Evolutionary conservation across 768 basidiomycete species (phyloP).

Genomic region (Auricularia cornea): DNA sequence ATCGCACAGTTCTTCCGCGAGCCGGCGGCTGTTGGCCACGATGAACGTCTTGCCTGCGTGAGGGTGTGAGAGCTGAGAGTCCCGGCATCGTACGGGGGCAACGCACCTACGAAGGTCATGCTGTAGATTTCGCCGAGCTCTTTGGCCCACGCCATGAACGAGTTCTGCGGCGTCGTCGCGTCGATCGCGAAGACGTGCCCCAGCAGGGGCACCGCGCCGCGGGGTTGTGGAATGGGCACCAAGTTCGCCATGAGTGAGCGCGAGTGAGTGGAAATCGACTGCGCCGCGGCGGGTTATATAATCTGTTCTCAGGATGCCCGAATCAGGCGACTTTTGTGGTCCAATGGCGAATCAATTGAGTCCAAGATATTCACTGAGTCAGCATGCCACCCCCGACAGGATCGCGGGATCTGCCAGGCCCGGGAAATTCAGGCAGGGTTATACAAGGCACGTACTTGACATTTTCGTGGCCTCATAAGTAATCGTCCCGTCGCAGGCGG

Average conservation of each 20-base stretch:
- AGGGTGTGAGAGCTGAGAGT: neutral
- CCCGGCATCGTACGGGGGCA: neutral
- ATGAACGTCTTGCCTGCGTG: conserved; percentile 2
- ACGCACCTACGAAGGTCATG: neutral
- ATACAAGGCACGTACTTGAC: too few relatives aligned
- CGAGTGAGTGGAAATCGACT: too few relatives aligned
- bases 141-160: neutral
- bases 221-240: neutral
- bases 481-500: too few relatives aligned
- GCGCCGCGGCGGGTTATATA: too few relatives aligned
- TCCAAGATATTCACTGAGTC: too few relatives aligned
- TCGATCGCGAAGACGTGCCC: neutral
- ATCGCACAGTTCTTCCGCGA: conserved; percentile 36
- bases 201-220: neutral
- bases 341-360: too few relatives aligned
- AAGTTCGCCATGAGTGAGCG: neutral
- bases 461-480: too few relatives aligned
- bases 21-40: conserved; percentile 27
- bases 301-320: too few relatives aligned
- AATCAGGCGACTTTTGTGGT: too few relatives aligned
- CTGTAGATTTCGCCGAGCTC: neutral
- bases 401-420: too few relatives aligned
- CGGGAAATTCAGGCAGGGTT: too few relatives aligned
- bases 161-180: neutral
- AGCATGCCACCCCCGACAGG: too few relatives aligned